phyloP scores from a whole-genome alignment of 441 rosid genomes.

The Pelargonium hybrid region DNA sequence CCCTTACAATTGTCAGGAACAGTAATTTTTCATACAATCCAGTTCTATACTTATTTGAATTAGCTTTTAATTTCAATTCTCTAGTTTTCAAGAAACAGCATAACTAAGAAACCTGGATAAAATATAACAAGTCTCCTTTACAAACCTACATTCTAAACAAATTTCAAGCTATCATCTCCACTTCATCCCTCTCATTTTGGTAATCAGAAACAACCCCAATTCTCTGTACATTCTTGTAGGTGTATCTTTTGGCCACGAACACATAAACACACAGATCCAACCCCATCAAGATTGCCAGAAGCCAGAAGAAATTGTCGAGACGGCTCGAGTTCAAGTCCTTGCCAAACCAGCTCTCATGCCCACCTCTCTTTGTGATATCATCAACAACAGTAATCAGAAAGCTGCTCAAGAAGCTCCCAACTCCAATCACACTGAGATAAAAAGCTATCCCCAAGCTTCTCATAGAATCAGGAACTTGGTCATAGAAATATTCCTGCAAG shows the following conservation, averaged over 20 bases:
- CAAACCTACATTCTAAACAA: neutral
- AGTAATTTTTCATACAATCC: neutral
- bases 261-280: constrained; percentile 18
- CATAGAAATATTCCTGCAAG: constrained; percentile 38
- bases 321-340: constrained; percentile 27
- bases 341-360: constrained; percentile 25
- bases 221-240: constrained; percentile 26
- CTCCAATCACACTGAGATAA: constrained; percentile 33
- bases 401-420: constrained; percentile 29
- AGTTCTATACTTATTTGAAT: neutral
- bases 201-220: constrained; percentile 1
- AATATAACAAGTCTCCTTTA: too few species aligned
- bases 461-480: constrained; percentile 43
- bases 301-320: constrained; percentile 25
- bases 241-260: constrained; percentile 21
- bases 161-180: constrained; percentile 18
- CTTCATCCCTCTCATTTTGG: constrained; percentile 9
- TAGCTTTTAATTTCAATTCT: too few species aligned
- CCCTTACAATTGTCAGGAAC: neutral
- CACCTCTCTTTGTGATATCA: constrained; percentile 2
- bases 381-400: constrained; percentile 25
- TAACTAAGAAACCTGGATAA: too few species aligned
- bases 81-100: too few species aligned
- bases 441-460: constrained; percentile 33
- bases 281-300: constrained; percentile 18